Conservation (phyloP, 75 land plant genomes). For the Cupressus sempervirens region DNA sequence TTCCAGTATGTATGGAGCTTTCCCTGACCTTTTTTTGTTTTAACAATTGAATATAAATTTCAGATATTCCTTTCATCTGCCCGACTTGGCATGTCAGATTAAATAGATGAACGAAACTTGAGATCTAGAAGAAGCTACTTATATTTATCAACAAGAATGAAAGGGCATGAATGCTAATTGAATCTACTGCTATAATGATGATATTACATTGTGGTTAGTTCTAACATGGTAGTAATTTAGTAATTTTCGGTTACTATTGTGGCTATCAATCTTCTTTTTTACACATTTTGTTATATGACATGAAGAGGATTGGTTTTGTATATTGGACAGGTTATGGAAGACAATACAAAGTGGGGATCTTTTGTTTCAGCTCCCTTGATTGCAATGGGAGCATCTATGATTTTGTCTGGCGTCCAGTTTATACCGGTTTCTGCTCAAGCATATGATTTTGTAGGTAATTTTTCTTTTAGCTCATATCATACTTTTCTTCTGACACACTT, state of each 20-base stretch:
- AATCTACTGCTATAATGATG: background rate
- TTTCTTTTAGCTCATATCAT: background rate
- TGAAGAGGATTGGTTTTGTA: background rate
- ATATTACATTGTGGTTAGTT: background rate
- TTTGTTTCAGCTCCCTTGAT: slow-evolving; percentile 31
- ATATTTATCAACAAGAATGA: background rate
- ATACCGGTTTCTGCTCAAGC: slow-evolving; percentile 24
- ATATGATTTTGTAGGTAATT: slow-evolving; percentile 24
- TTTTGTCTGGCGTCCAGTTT: slow-evolving; percentile 20
- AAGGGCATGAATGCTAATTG: background rate
- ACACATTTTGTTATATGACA: background rate
- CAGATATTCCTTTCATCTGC: background rate
- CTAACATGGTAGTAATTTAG: background rate
- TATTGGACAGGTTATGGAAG: slow-evolving; percentile 28
- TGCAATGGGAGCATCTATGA: slow-evolving; percentile 31
- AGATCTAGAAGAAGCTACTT: background rate
- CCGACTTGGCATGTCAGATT: background rate
- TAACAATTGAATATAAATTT: background rate
- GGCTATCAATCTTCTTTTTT: background rate
- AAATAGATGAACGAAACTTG: background rate
- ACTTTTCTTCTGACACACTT: background rate
- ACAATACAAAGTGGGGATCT: slow-evolving; percentile 28
- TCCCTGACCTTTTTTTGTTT: background rate
- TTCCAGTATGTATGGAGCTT: background rate
- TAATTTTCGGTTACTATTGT: background rate